phyloP scores from a whole-genome alignment of 139 green algal genomes.

The Coelastrella sp. region DNA sequence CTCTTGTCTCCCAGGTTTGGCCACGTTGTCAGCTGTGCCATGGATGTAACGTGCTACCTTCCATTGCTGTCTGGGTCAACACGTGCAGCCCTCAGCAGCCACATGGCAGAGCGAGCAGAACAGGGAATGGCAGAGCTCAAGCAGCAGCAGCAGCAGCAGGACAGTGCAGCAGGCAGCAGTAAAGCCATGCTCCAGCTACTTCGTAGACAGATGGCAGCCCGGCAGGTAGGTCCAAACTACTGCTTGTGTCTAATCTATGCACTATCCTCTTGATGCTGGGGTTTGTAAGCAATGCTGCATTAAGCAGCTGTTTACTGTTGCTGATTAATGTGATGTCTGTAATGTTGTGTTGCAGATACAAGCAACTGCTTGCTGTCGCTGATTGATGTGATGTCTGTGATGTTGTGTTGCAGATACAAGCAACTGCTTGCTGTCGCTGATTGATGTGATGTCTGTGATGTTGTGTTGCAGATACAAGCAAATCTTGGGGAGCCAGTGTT shows the following conservation, averaged over 20 bases:
- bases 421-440: no score
- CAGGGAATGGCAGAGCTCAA: not conserved
- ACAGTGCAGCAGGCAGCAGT: not conserved
- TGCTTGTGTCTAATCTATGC: no score
- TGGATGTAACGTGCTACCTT: slow-evolving; percentile 62
- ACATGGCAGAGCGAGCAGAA: slow-evolving; percentile 6
- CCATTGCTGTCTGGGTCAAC: not conserved
- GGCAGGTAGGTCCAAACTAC: slow-evolving; percentile 5
- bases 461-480: slow-evolving; percentile 57
- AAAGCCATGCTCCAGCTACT: slow-evolving; percentile 27
- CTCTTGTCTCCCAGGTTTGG: slow-evolving; percentile 36
- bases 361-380: no score
- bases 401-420: no score
- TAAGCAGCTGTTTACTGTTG: no score
- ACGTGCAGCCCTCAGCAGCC: not conserved
- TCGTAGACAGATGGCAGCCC: slow-evolving; percentile 33
- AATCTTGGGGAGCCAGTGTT: slow-evolving; percentile 63
- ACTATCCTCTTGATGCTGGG: no score
- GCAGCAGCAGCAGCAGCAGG: slow-evolving; percentile 28
- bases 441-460: no score
- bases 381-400: no score
- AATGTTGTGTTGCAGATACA: no score
- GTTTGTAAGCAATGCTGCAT: no score
- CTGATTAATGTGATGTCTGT: no score
- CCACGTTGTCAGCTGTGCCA: slow-evolving; percentile 63